Evolutionary conservation across 2,329 filamentous ascomycete species (phyloP).

Genomic region (Madurella mycetomatis): DNA sequence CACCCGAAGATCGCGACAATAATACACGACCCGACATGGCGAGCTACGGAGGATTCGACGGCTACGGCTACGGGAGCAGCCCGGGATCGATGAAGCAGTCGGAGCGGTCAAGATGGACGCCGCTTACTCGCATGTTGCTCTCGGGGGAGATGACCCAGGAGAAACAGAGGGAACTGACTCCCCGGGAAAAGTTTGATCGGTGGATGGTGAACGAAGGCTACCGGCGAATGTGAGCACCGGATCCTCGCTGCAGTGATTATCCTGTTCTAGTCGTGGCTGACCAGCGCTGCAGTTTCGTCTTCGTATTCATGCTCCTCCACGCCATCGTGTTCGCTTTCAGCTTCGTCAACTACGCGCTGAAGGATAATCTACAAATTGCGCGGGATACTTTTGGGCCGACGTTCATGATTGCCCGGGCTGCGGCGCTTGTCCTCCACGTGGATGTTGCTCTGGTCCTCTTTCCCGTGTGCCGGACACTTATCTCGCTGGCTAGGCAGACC

Average conservation of each 20-base stretch:
- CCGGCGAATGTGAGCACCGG: slow-evolving; percentile 62
- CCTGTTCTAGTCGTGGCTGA: slow-evolving; percentile 12
- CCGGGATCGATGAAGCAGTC: slow-evolving; percentile 42
- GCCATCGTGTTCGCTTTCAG: slow-evolving; percentile 74
- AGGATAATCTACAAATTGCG: slow-evolving; percentile 65
- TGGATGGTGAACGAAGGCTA: slow-evolving; percentile 93
- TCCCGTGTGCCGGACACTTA: slow-evolving; percentile 78
- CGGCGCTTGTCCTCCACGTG: slow-evolving; percentile 74
- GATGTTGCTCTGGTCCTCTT: slow-evolving; percentile 76
- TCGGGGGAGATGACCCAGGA: slow-evolving; percentile 78
- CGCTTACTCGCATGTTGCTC: slow-evolving; percentile 75
- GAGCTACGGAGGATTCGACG: slow-evolving; percentile 35
- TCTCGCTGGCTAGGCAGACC: slow-evolving; percentile 74
- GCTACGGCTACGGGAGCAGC: slow-evolving; percentile 28
- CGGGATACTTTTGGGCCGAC: slow-evolving; percentile 69
- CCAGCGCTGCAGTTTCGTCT: slow-evolving; percentile 60
- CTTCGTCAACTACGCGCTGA: slow-evolving; percentile 73
- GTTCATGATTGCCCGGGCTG: slow-evolving; percentile 70
- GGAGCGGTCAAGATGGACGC: slow-evolving; percentile 77
- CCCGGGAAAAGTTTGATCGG: slow-evolving; percentile 69
- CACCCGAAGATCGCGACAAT: slow-evolving; percentile 7
- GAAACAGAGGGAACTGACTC: slow-evolving; percentile 61
- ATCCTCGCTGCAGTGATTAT: background rate
- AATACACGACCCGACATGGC: slow-evolving; percentile 26
- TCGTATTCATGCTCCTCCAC: slow-evolving; percentile 69